phyloP scores from a whole-genome alignment of 306 rosid genomes.

The Begonia loranthoides region DNA sequence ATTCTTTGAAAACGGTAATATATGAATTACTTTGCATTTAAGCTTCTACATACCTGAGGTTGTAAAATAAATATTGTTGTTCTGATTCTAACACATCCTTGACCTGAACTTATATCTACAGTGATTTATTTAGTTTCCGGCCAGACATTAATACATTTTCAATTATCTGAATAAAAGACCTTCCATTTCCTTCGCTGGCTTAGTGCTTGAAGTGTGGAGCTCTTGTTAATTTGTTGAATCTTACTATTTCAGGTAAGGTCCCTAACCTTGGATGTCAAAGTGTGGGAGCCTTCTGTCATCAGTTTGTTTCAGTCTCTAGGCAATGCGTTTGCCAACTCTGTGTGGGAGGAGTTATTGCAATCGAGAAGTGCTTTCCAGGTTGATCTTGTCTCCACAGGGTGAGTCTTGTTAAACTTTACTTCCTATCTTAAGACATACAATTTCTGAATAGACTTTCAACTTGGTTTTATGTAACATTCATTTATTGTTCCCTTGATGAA shows the following conservation, averaged over 20 bases:
- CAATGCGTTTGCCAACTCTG: conserved; percentile 89
- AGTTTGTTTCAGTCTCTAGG: conserved; percentile 96
- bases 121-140: no score
- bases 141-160: no score
- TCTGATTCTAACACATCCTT: no score
- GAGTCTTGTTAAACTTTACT: conserved; percentile 9
- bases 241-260: conserved; percentile 70
- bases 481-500: conserved; percentile 28
- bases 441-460: conserved; percentile 5
- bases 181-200: no score
- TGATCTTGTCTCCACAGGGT: conserved; percentile 84
- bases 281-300: conserved; percentile 97
- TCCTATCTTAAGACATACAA: neutral
- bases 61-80: no score
- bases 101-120: no score
- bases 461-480: conserved; percentile 19
- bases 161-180: no score
- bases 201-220: no score
- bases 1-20: no score
- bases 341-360: conserved; percentile 96
- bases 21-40: no score
- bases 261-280: conserved; percentile 93
- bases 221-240: no score
- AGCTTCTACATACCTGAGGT: no score
- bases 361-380: conserved; percentile 85